These are phyloP conservation scores for Sporisorium scitamineum DNA, from an alignment of 1,284 basidiomycete genomes.

Conservation along the genomic window DNA sequence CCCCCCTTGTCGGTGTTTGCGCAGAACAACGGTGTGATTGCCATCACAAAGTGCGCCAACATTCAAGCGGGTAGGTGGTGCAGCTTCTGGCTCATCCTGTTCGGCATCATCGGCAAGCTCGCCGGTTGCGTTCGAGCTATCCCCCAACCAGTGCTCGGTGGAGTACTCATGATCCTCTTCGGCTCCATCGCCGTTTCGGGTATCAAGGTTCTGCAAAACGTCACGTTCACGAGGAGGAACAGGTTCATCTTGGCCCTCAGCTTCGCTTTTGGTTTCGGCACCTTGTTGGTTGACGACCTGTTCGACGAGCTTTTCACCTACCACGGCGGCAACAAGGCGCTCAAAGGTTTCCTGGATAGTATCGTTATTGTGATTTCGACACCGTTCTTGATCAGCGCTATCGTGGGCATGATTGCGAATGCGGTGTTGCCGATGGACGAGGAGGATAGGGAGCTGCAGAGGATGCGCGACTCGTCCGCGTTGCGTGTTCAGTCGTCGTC, in stretches of 20 bases:
- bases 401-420: conserved; percentile 70
- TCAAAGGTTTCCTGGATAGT: conserved; percentile 80
- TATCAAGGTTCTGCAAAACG: conserved; percentile 78
- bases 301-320: conserved; percentile 71
- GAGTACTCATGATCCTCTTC: conserved; percentile 71
- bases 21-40: conserved; percentile 78
- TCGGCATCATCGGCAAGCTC: conserved; percentile 79
- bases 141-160: conserved; percentile 83
- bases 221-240: conserved; percentile 78
- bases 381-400: conserved; percentile 76
- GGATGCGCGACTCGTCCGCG: conserved; percentile 1
- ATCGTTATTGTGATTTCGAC: conserved; percentile 78
- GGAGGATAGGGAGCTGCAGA: conserved; percentile 46
- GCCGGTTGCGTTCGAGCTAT: conserved; percentile 75
- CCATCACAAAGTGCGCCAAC: conserved; percentile 67
- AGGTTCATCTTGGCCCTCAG: conserved; percentile 76
- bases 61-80: conserved; percentile 59
- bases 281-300: conserved; percentile 71
- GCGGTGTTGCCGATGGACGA: conserved; percentile 55
- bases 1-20: conserved; percentile 83
- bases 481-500: neutral
- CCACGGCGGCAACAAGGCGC: conserved; percentile 72
- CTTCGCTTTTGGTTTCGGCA: conserved; percentile 80
- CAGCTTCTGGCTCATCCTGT: conserved; percentile 57
- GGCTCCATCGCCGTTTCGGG: conserved; percentile 74